phyloP scores from a whole-genome alignment of 2,329 filamentous ascomycete species.

The Sporothrix globosa region DNA sequence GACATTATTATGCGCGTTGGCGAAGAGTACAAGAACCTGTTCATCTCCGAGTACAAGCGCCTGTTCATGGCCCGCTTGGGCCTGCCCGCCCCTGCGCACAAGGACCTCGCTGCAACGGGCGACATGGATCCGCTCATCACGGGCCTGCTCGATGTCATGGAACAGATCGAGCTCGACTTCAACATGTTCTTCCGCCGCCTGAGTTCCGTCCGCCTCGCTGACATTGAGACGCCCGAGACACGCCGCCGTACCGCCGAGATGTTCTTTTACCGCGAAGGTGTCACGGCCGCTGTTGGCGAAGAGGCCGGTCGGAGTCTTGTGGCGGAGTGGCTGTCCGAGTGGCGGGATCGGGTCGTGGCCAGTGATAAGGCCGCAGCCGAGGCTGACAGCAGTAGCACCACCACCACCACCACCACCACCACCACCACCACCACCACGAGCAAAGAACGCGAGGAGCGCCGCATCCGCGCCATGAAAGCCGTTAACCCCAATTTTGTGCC shows the following conservation, averaged over 20 bases:
- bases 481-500: conserved; percentile 95
- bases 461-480: conserved; percentile 74
- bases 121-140: conserved; percentile 84
- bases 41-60: conserved; percentile 84
- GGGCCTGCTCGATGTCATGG: conserved; percentile 78
- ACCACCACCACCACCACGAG: background rate
- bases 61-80: conserved; percentile 82
- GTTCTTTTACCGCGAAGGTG: conserved; percentile 81
- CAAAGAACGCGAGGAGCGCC: conserved; percentile 37
- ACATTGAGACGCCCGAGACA: conserved; percentile 66
- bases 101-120: conserved; percentile 58
- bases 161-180: conserved; percentile 84
- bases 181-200: conserved; percentile 90
- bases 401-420: background rate
- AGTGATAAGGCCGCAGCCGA: conserved; percentile 65
- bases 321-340: conserved; percentile 78
- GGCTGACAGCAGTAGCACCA: conserved; percentile 45
- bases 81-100: conserved; percentile 46
- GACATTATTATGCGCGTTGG: conserved; percentile 77
- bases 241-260: conserved; percentile 66
- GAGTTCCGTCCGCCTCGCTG: conserved; percentile 62
- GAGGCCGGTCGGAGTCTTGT: conserved; percentile 68
- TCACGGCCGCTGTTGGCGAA: conserved; percentile 59
- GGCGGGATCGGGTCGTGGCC: conserved; percentile 65
- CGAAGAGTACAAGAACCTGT: conserved; percentile 86